Percentiles rank a stretch among this genome's conserved stretches.
phyloP scores from a whole-genome alignment of 371 early-diverging fungal genomes.

The Apophysomyces trapeziformis region DNA sequence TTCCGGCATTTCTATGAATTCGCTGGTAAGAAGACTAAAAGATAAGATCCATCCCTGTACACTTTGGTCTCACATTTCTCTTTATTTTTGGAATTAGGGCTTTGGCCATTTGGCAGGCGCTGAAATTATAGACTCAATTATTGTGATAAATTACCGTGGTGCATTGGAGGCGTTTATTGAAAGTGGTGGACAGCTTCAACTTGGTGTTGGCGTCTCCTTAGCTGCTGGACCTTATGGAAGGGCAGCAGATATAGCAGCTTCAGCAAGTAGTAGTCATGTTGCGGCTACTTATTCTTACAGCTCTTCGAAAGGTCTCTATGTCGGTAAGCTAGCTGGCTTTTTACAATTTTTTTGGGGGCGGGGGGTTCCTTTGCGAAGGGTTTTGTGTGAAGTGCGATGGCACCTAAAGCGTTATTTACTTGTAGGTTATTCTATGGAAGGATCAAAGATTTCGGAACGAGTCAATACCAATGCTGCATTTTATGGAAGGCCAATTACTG shows the following conservation, averaged over 20 bases:
- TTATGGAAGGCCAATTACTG: constrained; percentile 40
- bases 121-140: constrained; percentile 43
- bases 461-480: constrained; percentile 40
- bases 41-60: background rate
- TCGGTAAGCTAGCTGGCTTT: constrained; percentile 18
- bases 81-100: constrained; percentile 24
- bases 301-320: constrained; percentile 40
- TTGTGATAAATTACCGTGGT: constrained; percentile 49
- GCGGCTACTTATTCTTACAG: constrained; percentile 50
- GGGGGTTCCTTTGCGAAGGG: background rate
- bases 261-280: constrained; percentile 32
- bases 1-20: constrained; percentile 44
- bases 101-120: constrained; percentile 42
- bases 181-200: constrained; percentile 45
- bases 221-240: constrained; percentile 45
- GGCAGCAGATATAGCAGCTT: constrained; percentile 36
- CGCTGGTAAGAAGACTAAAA: constrained; percentile 29
- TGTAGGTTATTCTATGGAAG: constrained; percentile 45
- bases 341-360: background rate
- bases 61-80: background rate
- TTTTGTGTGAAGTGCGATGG: background rate
- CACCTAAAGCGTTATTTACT: too few species aligned
- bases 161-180: constrained; percentile 49
- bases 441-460: constrained; percentile 44
- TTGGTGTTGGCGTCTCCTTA: constrained; percentile 40